Evolutionary conservation across 2,329 filamentous ascomycete genomes (phyloP).

Genomic region (Ceratocystis variospora): DNA sequence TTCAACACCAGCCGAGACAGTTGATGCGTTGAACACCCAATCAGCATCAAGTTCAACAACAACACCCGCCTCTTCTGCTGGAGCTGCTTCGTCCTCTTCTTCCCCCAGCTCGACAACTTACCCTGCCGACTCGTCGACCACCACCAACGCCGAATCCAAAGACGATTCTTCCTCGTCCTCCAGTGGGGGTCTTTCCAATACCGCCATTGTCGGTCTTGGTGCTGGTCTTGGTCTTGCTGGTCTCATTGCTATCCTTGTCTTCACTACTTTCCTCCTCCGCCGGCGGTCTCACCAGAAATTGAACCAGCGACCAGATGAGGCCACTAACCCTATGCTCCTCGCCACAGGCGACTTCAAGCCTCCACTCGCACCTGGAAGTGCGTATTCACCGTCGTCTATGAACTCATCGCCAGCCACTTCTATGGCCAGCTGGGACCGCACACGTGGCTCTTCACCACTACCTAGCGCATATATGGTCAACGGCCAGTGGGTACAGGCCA

Average conservation of each 20-base stretch:
- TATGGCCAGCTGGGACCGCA: slow-evolving; percentile 14
- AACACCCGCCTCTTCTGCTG: background rate
- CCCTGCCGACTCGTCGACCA: background rate
- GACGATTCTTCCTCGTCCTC: background rate
- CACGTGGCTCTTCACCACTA: slow-evolving; percentile 5
- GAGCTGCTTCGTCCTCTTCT: slow-evolving; percentile 11
- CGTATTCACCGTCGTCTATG: background rate
- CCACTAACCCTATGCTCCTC: slow-evolving; percentile 10
- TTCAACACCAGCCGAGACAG: background rate
- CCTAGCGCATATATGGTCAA: slow-evolving; percentile 11
- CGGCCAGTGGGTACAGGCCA: slow-evolving; percentile 13
- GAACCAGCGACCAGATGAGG: background rate
- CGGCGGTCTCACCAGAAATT: slow-evolving; percentile 20
- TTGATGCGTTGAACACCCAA: background rate
- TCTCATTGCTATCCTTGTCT: slow-evolving; percentile 21
- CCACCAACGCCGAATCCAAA: background rate
- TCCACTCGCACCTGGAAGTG: background rate
- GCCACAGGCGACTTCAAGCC: slow-evolving; percentile 6
- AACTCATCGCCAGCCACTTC: slow-evolving; percentile 8
- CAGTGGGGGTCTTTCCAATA: slow-evolving; percentile 25
- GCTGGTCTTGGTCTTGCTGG: slow-evolving; percentile 27
- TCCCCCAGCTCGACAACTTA: slow-evolving; percentile 8
- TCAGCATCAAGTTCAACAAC: slow-evolving; percentile 13
- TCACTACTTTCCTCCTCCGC: slow-evolving; percentile 25
- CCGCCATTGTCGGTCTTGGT: slow-evolving; percentile 30